Percentiles rank a stretch among this genome's conserved stretches.
Evolutionary conservation across 1,284 basidiomycete species (phyloP).

Genomic region (Rhodofomes roseus): DNA sequence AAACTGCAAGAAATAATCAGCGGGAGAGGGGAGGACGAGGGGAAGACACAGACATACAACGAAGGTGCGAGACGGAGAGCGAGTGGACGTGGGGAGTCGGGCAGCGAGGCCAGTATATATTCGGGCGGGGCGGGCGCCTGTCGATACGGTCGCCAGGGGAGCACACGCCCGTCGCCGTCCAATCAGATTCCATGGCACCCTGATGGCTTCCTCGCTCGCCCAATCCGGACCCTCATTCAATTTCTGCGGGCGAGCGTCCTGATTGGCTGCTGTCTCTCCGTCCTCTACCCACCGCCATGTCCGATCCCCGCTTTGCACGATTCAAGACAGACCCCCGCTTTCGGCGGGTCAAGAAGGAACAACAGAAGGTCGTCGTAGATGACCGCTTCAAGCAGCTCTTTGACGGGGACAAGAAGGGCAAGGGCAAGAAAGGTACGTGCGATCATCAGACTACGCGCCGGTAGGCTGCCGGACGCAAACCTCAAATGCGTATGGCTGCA

Average conservation of each 20-base stretch:
- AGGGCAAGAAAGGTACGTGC: constrained; percentile 38
- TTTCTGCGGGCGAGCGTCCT: constrained; percentile 14
- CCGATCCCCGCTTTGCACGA: constrained; percentile 83
- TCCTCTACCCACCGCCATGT: constrained; percentile 40
- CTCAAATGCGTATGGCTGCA: neutral
- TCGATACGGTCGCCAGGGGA: neutral
- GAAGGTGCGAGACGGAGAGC: constrained; percentile 30
- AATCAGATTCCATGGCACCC: constrained; percentile 1
- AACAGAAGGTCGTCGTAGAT: constrained; percentile 86
- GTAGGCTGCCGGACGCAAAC: neutral
- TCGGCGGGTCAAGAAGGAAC: constrained; percentile 76
- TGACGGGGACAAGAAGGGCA: constrained; percentile 41
- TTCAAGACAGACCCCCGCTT: constrained; percentile 93
- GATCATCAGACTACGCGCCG: neutral
- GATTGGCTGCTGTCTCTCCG: constrained; percentile 16
- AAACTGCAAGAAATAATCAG: constrained; percentile 21
- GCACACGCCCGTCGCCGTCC: constrained; percentile 2
- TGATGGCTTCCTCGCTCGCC: neutral
- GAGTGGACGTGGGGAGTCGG: constrained; percentile 6
- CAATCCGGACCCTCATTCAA: neutral
- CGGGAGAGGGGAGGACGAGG: constrained; percentile 14
- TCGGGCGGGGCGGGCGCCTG: neutral
- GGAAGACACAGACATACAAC: constrained; percentile 25
- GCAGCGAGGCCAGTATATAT: neutral
- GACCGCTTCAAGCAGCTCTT: constrained; percentile 91